Base-by-base conservation (phyloP, 352 stramenopile genomes). In the Stramenopiles sp. region DNA sequence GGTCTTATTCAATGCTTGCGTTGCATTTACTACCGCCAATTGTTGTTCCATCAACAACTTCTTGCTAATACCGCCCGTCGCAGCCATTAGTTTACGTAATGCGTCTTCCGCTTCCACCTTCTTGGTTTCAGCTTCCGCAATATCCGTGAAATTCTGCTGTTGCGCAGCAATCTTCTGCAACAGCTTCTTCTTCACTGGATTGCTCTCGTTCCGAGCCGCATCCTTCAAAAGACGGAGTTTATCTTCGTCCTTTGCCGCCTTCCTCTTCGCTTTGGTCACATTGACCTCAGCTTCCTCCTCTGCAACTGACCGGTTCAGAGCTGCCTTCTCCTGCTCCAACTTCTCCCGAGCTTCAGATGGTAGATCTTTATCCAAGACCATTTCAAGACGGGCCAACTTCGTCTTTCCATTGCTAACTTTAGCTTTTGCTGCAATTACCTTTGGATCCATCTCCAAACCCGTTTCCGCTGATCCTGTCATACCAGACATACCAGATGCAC, bases 121-220 rank as follows among this genome's bases (percentile, higher is more conserved):
- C 53, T 71, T 71, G 6, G 2, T 71, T 71, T 71, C 53, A 6
- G 53, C 53, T 71, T 71, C 53, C 6, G 53, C 53, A 71, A 71
- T 71, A 6, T 71, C 53, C 4, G 53, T 71, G 33, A 6, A 2
- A 33, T 71, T 71, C 35, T 71, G 53, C 6, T 71, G 53, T 71
- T 71, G 2, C 2, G 53, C 53, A 71, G 53, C 53, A 6, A 71
- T 71, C 53, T 71, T 71, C 6, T 71, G 53, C 2, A 71, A 6
- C 53, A 71, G 6, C 6, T 71, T 71, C 12, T 71, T 71, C 6
- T 71, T 71, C 4, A 71, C 35, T 2, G 53, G 53, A 71, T 71
- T 71, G 6, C 2, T 71, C 53, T 71, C 53, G 53, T 71, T 71
- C 6, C 53, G 2, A 71, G 53, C 53, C 6, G 53, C 53, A 71